Conservation (phyloP, 768 basidiomycete species). For the Mycena belliarum region DNA sequence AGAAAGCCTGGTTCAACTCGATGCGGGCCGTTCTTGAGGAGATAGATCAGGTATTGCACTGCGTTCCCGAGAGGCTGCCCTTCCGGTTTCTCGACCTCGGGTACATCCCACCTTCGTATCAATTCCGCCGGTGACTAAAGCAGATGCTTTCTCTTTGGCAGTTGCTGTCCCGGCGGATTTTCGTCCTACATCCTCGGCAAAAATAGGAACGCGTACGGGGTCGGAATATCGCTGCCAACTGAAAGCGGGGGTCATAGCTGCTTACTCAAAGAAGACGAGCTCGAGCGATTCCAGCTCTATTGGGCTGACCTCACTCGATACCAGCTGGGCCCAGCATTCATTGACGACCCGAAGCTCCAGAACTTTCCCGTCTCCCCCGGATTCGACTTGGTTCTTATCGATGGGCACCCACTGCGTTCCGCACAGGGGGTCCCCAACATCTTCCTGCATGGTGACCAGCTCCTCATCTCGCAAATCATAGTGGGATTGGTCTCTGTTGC, state of each 20-base stretch:
- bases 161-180: slow-evolving; percentile 34
- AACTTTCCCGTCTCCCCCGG: slow-evolving; percentile 17
- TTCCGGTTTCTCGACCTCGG: slow-evolving; percentile 31
- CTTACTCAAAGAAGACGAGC: slow-evolving; percentile 23
- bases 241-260: slow-evolving; percentile 29
- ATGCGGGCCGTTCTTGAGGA: slow-evolving; percentile 27
- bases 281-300: slow-evolving; percentile 25
- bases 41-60: slow-evolving; percentile 23
- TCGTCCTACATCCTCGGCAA: slow-evolving; percentile 30
- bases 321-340: slow-evolving; percentile 34
- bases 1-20: slow-evolving; percentile 23
- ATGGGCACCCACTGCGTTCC: slow-evolving; percentile 34
- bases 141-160: slow-evolving; percentile 6
- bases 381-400: slow-evolving; percentile 34
- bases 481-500: slow-evolving; percentile 27
- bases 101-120: slow-evolving; percentile 16
- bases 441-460: slow-evolving; percentile 23
- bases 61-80: slow-evolving; percentile 13
- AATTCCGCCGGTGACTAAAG: neutral
- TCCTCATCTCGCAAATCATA: slow-evolving; percentile 33
- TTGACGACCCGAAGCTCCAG: slow-evolving; percentile 18
- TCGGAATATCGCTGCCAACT: slow-evolving; percentile 28
- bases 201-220: slow-evolving; percentile 24
- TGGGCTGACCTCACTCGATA: slow-evolving; percentile 28
- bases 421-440: slow-evolving; percentile 1